A percentile compares a stretch with the other conserved stretches of the same genome.
These are phyloP conservation scores for Penicillium robsamsonii DNA, from an alignment of 495 filamentous ascomycete genomes.

Conservation along the genomic window DNA sequence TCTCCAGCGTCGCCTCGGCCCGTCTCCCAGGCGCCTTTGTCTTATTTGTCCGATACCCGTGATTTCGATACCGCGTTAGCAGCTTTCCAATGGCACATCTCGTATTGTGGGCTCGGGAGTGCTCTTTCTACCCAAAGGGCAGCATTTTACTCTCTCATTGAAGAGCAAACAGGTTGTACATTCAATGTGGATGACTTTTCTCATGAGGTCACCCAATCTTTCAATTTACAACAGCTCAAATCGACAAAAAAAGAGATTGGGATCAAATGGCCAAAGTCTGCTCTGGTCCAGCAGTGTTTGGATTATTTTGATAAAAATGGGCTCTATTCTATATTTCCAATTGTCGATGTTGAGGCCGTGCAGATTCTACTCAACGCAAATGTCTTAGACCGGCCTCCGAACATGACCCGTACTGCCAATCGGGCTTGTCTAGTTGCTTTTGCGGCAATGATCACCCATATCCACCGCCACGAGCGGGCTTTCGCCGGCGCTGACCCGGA, in stretches of 20 bases:
- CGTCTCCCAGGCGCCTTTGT: background rate
- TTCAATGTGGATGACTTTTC: conserved; percentile 28
- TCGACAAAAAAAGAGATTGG: conserved; percentile 1
- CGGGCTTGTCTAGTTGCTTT: conserved; percentile 28
- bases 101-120: conserved; percentile 25
- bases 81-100: conserved; percentile 24
- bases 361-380: conserved; percentile 18
- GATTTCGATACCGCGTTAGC: conserved; percentile 24
- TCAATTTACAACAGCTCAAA: conserved; percentile 6
- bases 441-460: conserved; percentile 26
- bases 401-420: conserved; percentile 13
- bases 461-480: conserved; percentile 25
- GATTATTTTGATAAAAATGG: conserved; percentile 22
- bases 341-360: conserved; percentile 21
- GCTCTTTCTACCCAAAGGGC: conserved; percentile 18
- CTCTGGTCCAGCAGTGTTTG: conserved; percentile 22
- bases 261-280: conserved; percentile 20
- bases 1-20: conserved; percentile 4
- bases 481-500: conserved; percentile 24
- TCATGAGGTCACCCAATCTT: conserved; percentile 14
- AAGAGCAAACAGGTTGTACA: conserved; percentile 17
- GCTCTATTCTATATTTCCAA: conserved; percentile 30
- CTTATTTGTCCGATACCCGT: conserved; percentile 17
- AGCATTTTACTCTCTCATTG: conserved; percentile 20
- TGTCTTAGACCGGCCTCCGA: conserved; percentile 14